Percentiles rank a stretch among this genome's conserved stretches.
phyloP scores from a whole-genome alignment of 2,329 filamentous ascomycete species.

The Aureobasidium leucospermi region DNA sequence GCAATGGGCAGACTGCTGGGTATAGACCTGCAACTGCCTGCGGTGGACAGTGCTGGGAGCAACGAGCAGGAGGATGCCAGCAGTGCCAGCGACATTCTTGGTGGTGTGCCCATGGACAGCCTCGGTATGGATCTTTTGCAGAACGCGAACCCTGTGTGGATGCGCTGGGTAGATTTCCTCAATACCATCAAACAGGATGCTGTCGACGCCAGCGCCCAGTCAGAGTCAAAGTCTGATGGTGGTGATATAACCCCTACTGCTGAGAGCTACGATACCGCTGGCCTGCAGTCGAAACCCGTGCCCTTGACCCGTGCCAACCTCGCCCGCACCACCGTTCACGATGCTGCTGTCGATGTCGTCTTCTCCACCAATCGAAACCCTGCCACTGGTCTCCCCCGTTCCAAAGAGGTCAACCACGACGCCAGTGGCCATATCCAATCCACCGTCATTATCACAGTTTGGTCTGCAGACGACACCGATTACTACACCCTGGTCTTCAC shows the following conservation, averaged over 20 bases:
- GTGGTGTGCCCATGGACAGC: constrained; percentile 59
- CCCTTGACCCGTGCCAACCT: constrained; percentile 16
- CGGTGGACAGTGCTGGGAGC: constrained; percentile 26
- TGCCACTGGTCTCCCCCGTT: constrained; percentile 30
- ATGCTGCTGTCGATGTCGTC: constrained; percentile 62
- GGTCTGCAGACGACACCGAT: constrained; percentile 59
- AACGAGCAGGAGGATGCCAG: constrained; percentile 22
- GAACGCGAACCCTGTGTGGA: constrained; percentile 49
- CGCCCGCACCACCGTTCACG: constrained; percentile 40
- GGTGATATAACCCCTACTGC: constrained; percentile 15
- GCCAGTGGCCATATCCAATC: constrained; percentile 43
- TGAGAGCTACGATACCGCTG: neutral
- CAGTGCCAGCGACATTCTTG: constrained; percentile 51
- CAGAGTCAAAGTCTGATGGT: constrained; percentile 11
- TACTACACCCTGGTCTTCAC: constrained; percentile 74
- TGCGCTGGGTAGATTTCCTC: constrained; percentile 45
- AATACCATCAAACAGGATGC: constrained; percentile 37
- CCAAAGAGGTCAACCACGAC: constrained; percentile 6
- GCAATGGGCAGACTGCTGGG: constrained; percentile 65
- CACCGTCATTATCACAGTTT: constrained; percentile 71
- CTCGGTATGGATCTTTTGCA: constrained; percentile 68
- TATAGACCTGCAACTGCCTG: constrained; percentile 38
- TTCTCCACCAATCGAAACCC: constrained; percentile 46
- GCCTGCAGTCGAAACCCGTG: neutral
- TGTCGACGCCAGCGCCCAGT: constrained; percentile 15